A percentile compares a stretch with the other conserved stretches of the same genome.
Conservation (phyloP, 371 early-diverging fungal genomes). For the Apophysomyces ossiformis region DNA sequence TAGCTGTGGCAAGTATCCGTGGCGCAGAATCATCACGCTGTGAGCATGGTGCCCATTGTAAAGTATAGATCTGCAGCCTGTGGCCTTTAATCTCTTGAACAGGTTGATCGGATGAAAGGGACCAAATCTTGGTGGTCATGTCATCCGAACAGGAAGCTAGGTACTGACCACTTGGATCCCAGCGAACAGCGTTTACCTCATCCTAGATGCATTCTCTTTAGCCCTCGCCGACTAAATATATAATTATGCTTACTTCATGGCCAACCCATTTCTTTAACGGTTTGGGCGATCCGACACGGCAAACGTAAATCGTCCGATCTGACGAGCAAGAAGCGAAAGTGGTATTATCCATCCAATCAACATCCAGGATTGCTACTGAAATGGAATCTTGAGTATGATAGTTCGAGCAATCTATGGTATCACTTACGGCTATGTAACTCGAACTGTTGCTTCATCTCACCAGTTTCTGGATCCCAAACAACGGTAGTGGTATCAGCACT, state of each 20-base stretch:
- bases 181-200: constrained; percentile 89
- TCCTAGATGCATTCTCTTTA: constrained; percentile 34
- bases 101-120: constrained; percentile 44
- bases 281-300: constrained; percentile 67
- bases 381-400: constrained; percentile 9
- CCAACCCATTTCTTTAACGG: constrained; percentile 78
- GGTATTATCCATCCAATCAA: constrained; percentile 91
- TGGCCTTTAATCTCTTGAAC: constrained; percentile 74
- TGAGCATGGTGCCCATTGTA: constrained; percentile 73
- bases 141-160: constrained; percentile 96
- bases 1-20: constrained; percentile 76
- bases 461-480: constrained; percentile 86
- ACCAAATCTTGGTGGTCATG: constrained; percentile 75
- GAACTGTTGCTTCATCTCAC: constrained; percentile 80
- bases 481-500: constrained; percentile 82
- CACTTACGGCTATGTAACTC: constrained; percentile 72
- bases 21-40: constrained; percentile 33
- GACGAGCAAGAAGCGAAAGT: constrained; percentile 93
- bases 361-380: constrained; percentile 77
- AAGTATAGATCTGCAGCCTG: constrained; percentile 75
- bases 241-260: constrained; percentile 55
- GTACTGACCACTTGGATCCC: constrained; percentile 83
- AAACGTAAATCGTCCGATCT: constrained; percentile 84
- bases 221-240: not conserved
- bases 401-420: not conserved